Percentiles rank a stretch among this genome's conserved stretches.
Evolutionary conservation across 2,329 filamentous ascomycete species (phyloP).

Genomic region (Metarhizium rileyi): DNA sequence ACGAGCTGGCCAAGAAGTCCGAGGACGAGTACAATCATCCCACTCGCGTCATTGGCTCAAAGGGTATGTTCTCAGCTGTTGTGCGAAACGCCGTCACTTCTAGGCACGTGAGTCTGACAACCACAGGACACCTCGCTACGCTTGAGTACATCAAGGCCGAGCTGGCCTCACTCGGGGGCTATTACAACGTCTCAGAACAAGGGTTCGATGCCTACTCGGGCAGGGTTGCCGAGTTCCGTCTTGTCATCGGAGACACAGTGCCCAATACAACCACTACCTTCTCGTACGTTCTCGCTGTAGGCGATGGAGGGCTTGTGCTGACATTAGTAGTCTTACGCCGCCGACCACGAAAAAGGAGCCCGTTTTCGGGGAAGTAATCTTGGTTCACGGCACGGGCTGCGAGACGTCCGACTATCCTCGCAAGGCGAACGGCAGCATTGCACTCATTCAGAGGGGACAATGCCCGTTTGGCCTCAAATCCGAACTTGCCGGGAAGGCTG

Average conservation of each 20-base stretch:
- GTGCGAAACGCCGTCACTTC: not conserved
- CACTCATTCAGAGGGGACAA: conserved; percentile 58
- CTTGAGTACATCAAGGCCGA: conserved; percentile 51
- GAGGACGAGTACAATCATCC: conserved; percentile 55
- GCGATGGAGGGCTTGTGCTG: not conserved
- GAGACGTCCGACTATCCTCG: conserved; percentile 51
- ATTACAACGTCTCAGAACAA: conserved; percentile 55
- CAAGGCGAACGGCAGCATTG: conserved; percentile 51
- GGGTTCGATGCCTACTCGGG: conserved; percentile 53
- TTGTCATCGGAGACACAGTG: conserved; percentile 44
- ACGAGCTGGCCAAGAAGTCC: conserved; percentile 48
- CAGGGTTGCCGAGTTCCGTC: conserved; percentile 46
- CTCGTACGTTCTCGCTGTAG: conserved; percentile 11
- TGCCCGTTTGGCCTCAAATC: conserved; percentile 68
- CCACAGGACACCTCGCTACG: conserved; percentile 50
- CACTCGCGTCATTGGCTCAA: conserved; percentile 60
- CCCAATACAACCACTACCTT: conserved; percentile 44
- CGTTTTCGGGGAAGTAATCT: conserved; percentile 49
- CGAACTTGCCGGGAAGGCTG: conserved; percentile 54
- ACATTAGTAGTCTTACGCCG: conserved; percentile 46
- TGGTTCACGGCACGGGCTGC: conserved; percentile 56
- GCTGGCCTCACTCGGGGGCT: conserved; percentile 44
- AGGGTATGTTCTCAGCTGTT: conserved; percentile 30
- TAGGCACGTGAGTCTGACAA: not conserved
- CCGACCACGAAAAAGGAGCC: conserved; percentile 50